phyloP scores from a whole-genome alignment of 179 eudicot genomes.

The Patellifolia procumbens region DNA sequence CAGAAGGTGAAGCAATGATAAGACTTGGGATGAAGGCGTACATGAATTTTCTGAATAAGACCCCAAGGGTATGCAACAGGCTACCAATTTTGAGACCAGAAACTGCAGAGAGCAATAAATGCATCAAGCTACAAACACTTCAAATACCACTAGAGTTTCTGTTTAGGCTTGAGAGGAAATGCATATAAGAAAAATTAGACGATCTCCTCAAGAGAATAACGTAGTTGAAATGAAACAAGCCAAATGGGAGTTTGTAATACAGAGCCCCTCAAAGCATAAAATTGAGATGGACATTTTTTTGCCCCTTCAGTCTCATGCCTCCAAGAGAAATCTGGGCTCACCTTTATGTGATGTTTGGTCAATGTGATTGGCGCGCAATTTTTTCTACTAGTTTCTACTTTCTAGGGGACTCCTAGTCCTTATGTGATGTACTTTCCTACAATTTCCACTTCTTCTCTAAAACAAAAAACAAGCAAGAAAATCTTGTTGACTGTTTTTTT shows the following conservation, averaged over 20 bases:
- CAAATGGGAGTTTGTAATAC: too few species aligned
- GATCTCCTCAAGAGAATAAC: neutral
- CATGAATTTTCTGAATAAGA: slow-evolving; percentile 33
- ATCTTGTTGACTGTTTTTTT: neutral
- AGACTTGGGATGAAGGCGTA: slow-evolving; percentile 55
- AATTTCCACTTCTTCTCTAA: neutral
- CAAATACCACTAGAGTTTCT: neutral
- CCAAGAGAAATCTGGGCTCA: neutral
- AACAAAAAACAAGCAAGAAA: neutral
- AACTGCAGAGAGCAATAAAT: slow-evolving; percentile 46
- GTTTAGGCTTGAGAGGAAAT: neutral
- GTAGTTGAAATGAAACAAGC: neutral
- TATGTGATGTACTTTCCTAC: neutral
- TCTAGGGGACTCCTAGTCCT: neutral
- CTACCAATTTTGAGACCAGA: slow-evolving; percentile 81
- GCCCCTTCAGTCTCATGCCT: neutral
- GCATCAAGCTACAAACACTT: slow-evolving; percentile 7
- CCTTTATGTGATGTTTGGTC: neutral
- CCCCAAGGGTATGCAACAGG: slow-evolving; percentile 50
- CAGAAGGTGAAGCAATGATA: slow-evolving; percentile 74
- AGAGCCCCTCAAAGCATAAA: neutral
- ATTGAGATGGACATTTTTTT: neutral
- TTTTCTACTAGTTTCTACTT: neutral
- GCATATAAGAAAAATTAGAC: neutral
- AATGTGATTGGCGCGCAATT: neutral